phyloP scores from a whole-genome alignment of 73 alveolate genomes.

The Strombidium stylifer region DNA sequence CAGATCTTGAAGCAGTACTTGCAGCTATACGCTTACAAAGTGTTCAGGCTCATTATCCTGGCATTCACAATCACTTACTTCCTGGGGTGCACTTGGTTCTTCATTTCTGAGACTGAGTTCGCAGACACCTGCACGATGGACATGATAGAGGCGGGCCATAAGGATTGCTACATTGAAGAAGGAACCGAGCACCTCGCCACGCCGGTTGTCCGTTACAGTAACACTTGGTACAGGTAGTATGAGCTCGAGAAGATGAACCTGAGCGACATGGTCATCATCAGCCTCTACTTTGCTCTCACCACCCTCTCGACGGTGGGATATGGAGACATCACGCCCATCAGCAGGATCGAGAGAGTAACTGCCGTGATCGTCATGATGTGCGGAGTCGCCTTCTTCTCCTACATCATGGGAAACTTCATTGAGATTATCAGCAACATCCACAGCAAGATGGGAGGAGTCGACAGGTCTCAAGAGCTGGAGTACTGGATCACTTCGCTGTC shows the following conservation, averaged over 20 bases:
- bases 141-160: background rate
- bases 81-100: slow-evolving; percentile 90
- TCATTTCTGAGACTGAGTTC: slow-evolving; percentile 67
- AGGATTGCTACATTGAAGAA: slow-evolving; percentile 24
- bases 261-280: slow-evolving; percentile 63
- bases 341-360: slow-evolving; percentile 75
- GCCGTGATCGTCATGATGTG: slow-evolving; percentile 85
- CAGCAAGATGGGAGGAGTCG: slow-evolving; percentile 81
- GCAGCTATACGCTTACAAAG: slow-evolving; percentile 79
- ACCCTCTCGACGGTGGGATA: slow-evolving; percentile 93
- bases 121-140: background rate
- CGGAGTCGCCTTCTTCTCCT: slow-evolving; percentile 94
- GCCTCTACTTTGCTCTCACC: slow-evolving; percentile 87
- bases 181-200: slow-evolving; percentile 27
- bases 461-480: slow-evolving; percentile 77
- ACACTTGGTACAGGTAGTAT: slow-evolving; percentile 71
- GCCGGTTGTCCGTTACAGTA: slow-evolving; percentile 11
- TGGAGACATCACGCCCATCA: slow-evolving; percentile 87
- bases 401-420: slow-evolving; percentile 83
- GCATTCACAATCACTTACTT: slow-evolving; percentile 89
- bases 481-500: slow-evolving; percentile 74
- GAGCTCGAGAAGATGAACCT: slow-evolving; percentile 55
- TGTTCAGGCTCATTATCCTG: slow-evolving; percentile 80
- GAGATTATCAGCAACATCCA: slow-evolving; percentile 81
- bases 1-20: slow-evolving; percentile 71